phyloP scores from a whole-genome alignment of 148 eudicot species.

The Rhododendron simsii region DNA sequence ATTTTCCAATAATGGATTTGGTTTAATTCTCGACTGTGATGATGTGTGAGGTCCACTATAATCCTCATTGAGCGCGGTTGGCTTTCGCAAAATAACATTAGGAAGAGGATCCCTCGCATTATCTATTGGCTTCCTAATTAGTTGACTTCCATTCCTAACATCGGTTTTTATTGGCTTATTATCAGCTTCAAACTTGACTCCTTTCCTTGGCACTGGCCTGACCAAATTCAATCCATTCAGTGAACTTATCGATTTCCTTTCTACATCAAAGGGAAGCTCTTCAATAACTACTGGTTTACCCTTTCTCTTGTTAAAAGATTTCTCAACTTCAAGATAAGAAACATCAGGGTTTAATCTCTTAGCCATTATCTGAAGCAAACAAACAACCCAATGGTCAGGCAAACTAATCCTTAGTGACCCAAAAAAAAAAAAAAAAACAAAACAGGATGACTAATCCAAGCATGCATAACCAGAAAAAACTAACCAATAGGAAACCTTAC shows the following conservation, averaged over 20 bases:
- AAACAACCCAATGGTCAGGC: slow-evolving; percentile 3
- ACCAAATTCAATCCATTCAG: slow-evolving; percentile 57
- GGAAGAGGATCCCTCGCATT: slow-evolving; percentile 52
- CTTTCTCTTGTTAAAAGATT: slow-evolving; percentile 59
- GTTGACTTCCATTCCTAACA: slow-evolving; percentile 34
- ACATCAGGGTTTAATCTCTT: slow-evolving; percentile 67
- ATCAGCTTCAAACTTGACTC: slow-evolving; percentile 56
- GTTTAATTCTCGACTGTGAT: slow-evolving; percentile 46
- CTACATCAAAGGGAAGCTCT: slow-evolving; percentile 74
- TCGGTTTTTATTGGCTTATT: slow-evolving; percentile 29
- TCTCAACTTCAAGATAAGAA: slow-evolving; percentile 76
- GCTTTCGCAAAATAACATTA: slow-evolving; percentile 75
- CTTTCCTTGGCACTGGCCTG: slow-evolving; percentile 70
- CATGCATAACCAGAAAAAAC: neutral
- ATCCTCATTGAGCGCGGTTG: slow-evolving; percentile 47
- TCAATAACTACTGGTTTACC: slow-evolving; percentile 58
- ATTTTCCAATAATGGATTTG: slow-evolving; percentile 53
- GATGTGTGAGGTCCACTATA: slow-evolving; percentile 42
- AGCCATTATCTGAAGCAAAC: slow-evolving; percentile 66
- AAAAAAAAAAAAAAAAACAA: neutral
- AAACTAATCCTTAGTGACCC: neutral
- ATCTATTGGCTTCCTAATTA: slow-evolving; percentile 18
- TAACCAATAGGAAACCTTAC: neutral
- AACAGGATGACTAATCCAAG: neutral
- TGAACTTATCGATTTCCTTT: slow-evolving; percentile 28